Percentiles rank a stretch among this genome's conserved stretches.
Evolutionary conservation across 2,329 filamentous ascomycete genomes (phyloP).

Genomic region (Hymenoscyphus occultus): DNA sequence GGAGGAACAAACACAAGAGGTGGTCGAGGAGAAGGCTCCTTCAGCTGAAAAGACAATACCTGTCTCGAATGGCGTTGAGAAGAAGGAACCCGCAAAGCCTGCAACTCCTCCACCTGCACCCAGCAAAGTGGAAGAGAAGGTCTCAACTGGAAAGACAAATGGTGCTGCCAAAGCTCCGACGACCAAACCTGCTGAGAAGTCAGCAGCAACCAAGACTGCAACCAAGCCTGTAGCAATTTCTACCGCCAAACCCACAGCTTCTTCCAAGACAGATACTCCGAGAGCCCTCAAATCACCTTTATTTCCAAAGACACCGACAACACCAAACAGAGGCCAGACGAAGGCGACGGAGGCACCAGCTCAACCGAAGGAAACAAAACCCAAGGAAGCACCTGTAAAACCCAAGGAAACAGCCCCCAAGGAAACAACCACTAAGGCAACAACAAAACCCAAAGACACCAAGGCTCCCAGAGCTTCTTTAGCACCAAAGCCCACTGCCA

Average conservation of each 20-base stretch:
- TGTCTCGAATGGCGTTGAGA: conserved; percentile 15
- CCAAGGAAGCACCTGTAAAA: conserved; percentile 16
- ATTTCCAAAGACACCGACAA: conserved; percentile 41
- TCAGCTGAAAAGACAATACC: conserved; percentile 23
- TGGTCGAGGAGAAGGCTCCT: conserved; percentile 28
- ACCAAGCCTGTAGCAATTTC: conserved; percentile 29
- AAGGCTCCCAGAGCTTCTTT: conserved; percentile 19
- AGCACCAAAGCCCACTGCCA: conserved; percentile 21
- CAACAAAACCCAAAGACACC: conserved; percentile 18
- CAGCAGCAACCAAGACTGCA: conserved; percentile 16
- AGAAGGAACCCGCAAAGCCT: conserved; percentile 22
- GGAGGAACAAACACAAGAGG: conserved; percentile 32
- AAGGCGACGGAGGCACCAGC: conserved; percentile 4
- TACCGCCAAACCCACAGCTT: conserved; percentile 24
- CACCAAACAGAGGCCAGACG: conserved; percentile 20
- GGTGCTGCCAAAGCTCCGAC: conserved; percentile 14
- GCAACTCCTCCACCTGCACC: neutral
- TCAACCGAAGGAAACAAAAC: conserved; percentile 18
- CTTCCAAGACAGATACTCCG: conserved; percentile 34
- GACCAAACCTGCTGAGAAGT: conserved; percentile 18
- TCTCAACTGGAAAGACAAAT: conserved; percentile 14
- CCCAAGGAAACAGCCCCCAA: conserved; percentile 19
- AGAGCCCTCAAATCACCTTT: conserved; percentile 34
- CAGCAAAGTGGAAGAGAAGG: conserved; percentile 14
- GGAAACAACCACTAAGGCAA: conserved; percentile 18